Base-by-base conservation (phyloP, 805 yeast genomes). In the Clavispora asparagi region DNA sequence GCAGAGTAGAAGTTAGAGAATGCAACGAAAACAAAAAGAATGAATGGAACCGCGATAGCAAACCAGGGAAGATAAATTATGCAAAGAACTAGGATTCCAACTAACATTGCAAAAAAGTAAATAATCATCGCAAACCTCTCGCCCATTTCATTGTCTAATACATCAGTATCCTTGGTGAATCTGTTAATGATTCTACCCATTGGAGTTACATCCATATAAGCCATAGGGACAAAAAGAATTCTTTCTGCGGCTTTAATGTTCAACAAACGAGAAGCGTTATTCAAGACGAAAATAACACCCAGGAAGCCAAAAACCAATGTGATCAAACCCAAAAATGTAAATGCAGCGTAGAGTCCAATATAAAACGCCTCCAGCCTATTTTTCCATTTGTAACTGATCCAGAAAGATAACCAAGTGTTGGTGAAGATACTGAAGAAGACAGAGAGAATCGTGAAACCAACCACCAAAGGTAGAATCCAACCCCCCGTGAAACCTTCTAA, bases 131-230 rank as follows among this genome's bases (percentile, higher is more conserved):
- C 49, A 30, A 58, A 25, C 32, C 52, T 57, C 16, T 55, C 57
- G 8, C 57, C 53, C 44, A 58, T 46, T 39, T 60, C 64, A 39
- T 58, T 58, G 41, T 61, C 64, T 31, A 61, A 44, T 2, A 53
- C 50, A 19, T 61, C 64, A 2, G 62, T 55, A 43, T 61, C 65
- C 35, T 58, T 54, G 16, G 60, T 55, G 46, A 61, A 61, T 35
- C 65, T 44, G 50, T 61, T 61, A 40, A 61, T 39, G 25, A 61
- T 53, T 47, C 65, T 47, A 10, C 65, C 65, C 49, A 57, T 49
- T 2, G 65, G 65, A 1, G 64, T 61, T 4, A 54, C 51, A 38
- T 61, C 65, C 46, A 61, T 47, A 48, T 42, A 61, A 4, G 58
- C 32, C 63, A 60, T 61, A 28, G 64, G 64, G 1, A 57, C 52